Base-by-base conservation (phyloP, 768 basidiomycete genomes). In the Lentinula detonsa region DNA sequence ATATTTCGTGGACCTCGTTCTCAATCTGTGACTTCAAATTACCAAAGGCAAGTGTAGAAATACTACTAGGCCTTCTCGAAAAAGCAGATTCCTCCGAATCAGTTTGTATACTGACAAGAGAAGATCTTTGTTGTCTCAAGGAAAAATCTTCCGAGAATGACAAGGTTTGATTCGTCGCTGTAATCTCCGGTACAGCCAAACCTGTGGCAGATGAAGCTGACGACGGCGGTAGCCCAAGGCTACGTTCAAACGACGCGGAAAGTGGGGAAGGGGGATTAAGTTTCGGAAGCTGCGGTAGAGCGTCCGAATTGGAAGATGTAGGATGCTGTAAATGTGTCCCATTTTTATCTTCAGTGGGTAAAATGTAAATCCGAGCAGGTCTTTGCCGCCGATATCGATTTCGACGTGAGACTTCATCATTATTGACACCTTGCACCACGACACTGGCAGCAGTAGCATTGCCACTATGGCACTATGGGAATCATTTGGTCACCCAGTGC, bases 1-100 rank as follows among this genome's bases (percentile, higher is more conserved):
- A 15, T 39, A 15, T 39, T n/a, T 40, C 37, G 28, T 28, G 11
- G 18, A 6, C 33, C 50, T 51, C 34, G 28, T 43, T 56, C 40
- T 23, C 18, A 16, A 11, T 45, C 16, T 1, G 18, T 15, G 55
- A 56, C 39, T 28, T 28, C 28, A 43, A 10, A 28, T 56, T 40
- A 28, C 55, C 55, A 42, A 56, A 56, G 21, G 55, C 55, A 56
- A 56, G 40, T 13, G 55, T 56, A 7, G 55, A 56, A 10, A 56
- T 42, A 43, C 55, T 56, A 28, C 18, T 13, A 15, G 40, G 55
- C 21, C 55, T 40, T 43, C 55, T 40, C 28, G 55, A 42, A 11
- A 40, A 56, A 2, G 21, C 9, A 18, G 55, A 56, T 40, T 56
- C 55, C 23, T 45, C 55, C 40, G 55, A 56, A 0, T n/a, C 23